Percentiles rank a stretch among this genome's conserved stretches.
Conservation (phyloP, 2,329 filamentous ascomycete genomes). For the Penicillium olsonii region DNA sequence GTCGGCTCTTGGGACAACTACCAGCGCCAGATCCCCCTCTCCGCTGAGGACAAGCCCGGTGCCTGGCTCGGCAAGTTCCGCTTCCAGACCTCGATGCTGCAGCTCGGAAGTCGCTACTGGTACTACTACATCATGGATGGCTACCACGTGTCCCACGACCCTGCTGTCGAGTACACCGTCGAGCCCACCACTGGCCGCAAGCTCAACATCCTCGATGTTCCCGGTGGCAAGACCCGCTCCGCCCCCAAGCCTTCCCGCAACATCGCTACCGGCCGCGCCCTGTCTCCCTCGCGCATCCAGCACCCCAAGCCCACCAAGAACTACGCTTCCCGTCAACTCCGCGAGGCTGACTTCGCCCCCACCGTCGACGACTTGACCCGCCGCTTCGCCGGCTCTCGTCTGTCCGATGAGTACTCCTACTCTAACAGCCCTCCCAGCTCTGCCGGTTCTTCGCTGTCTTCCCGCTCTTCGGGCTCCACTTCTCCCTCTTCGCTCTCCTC, state of each 20-base stretch:
- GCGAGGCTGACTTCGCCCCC: constrained; percentile 77
- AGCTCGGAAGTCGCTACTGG: constrained; percentile 94
- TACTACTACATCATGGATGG: constrained; percentile 99
- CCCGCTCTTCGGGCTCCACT: constrained; percentile 64
- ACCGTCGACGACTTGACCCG: constrained; percentile 77
- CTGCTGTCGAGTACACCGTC: constrained; percentile 80
- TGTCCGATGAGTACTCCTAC: constrained; percentile 70
- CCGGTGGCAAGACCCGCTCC: constrained; percentile 53
- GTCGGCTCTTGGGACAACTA: constrained; percentile 99
- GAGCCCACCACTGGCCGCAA: constrained; percentile 97
- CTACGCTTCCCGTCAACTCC: constrained; percentile 82
- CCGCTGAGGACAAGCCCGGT: constrained; percentile 86
- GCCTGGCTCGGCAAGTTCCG: constrained; percentile 96
- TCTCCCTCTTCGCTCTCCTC: constrained; percentile 63
- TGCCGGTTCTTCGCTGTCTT: constrained; percentile 66
- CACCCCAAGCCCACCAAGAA: constrained; percentile 88
- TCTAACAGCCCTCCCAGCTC: constrained; percentile 76
- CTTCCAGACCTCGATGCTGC: constrained; percentile 84
- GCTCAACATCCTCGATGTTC: constrained; percentile 95
- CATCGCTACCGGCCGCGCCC: constrained; percentile 82
- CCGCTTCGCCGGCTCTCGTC: constrained; percentile 71
- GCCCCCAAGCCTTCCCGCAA: constrained; percentile 47
- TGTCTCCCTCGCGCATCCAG: constrained; percentile 86
- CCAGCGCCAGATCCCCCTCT: constrained; percentile 87
- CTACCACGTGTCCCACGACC: constrained; percentile 97